These are phyloP conservation scores for Magnusiomyces ingens DNA, from an alignment of 1,139 yeast genomes.

Conservation along the genomic window DNA sequence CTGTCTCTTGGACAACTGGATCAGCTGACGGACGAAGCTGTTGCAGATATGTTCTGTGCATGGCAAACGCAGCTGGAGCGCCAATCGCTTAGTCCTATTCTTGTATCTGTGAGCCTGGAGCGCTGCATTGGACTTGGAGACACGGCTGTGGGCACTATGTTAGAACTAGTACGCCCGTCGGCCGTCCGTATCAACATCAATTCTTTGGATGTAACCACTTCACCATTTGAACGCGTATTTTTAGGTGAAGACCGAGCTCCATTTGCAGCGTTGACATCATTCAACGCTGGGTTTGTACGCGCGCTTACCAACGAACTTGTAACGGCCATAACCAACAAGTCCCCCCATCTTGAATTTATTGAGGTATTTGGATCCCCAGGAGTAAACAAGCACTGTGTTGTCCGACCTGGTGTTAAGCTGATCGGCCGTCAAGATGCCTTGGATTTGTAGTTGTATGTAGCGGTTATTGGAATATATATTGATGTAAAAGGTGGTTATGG, in stretches of 20 bases:
- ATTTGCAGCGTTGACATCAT: constrained; percentile 42
- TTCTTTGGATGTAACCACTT: constrained; percentile 54
- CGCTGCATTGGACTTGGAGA: constrained; percentile 65
- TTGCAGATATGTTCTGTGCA: constrained; percentile 48
- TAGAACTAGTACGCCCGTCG: constrained; percentile 59
- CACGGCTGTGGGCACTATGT: constrained; percentile 49
- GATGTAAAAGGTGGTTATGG: too few relatives aligned
- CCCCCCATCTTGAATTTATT: constrained; percentile 54
- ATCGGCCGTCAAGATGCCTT: constrained; percentile 68
- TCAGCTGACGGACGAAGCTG: constrained; percentile 59
- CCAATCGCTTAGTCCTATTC: constrained; percentile 42
- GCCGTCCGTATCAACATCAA: constrained; percentile 65
- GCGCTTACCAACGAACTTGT: constrained; percentile 61
- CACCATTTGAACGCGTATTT: constrained; percentile 41
- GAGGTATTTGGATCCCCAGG: constrained; percentile 77
- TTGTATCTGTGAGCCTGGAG: constrained; percentile 41
- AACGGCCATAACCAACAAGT: constrained; percentile 45
- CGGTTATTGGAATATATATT: too few relatives aligned
- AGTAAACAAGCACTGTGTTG: constrained; percentile 43
- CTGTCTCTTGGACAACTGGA: constrained; percentile 51
- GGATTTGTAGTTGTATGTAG: constrained; percentile 2
- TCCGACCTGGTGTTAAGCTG: constrained; percentile 47
- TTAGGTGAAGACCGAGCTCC: constrained; percentile 18
- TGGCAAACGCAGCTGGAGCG: constrained; percentile 36
- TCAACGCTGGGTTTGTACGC: constrained; percentile 74